Evolutionary conservation across 257 asterid species (phyloP).

Genomic region (Ilex asprella): DNA sequence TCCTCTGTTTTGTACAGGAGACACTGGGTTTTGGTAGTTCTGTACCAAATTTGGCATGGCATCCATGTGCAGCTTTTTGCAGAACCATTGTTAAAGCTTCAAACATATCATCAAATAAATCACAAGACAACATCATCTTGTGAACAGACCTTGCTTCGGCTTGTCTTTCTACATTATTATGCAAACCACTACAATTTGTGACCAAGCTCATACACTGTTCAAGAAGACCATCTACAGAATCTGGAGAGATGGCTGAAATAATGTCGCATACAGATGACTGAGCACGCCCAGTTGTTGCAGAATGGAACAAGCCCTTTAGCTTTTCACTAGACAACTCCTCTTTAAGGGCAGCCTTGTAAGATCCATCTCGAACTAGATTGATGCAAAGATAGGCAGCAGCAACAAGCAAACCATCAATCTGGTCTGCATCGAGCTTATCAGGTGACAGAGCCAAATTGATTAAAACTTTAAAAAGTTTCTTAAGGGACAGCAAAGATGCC

Average conservation of each 20-base stretch:
- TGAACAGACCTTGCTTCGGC: slow-evolving; percentile 73
- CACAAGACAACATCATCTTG: slow-evolving; percentile 64
- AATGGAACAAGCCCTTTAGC: slow-evolving; percentile 55
- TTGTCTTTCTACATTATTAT: slow-evolving; percentile 50
- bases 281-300: slow-evolving; percentile 67
- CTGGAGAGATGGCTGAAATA: slow-evolving; percentile 49
- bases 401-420: slow-evolving; percentile 58
- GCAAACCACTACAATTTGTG: slow-evolving; percentile 43
- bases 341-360: slow-evolving; percentile 45
- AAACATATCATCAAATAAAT: slow-evolving; percentile 78
- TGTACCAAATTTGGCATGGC: slow-evolving; percentile 37
- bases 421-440: slow-evolving; percentile 38
- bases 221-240: slow-evolving; percentile 45
- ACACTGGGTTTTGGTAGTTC: slow-evolving; percentile 26
- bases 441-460: slow-evolving; percentile 48
- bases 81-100: slow-evolving; percentile 50
- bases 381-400: slow-evolving; percentile 70
- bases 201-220: slow-evolving; percentile 71
- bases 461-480: slow-evolving; percentile 54
- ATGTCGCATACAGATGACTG: slow-evolving; percentile 73
- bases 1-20: slow-evolving; percentile 31
- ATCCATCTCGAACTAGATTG: slow-evolving; percentile 46
- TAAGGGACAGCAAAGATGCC: slow-evolving; percentile 53
- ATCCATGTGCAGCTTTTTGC: slow-evolving; percentile 55
- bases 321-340: slow-evolving; percentile 53